Percentiles rank a stretch among this genome's conserved stretches.
These are phyloP conservation scores for Pleurotus giganteus DNA, from an alignment of 768 basidiomycete species.

Conservation along the genomic window DNA sequence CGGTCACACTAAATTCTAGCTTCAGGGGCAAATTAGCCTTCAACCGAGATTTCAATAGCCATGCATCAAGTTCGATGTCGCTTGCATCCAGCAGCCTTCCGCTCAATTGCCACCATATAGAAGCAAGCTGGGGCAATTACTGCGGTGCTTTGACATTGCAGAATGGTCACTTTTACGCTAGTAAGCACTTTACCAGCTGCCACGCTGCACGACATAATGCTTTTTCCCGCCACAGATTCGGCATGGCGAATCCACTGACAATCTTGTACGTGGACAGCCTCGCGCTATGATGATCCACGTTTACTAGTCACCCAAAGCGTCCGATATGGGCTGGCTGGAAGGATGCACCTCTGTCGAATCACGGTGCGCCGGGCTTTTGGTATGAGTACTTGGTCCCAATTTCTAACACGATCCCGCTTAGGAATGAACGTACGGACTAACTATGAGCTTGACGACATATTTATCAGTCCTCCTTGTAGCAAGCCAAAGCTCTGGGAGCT, in stretches of 20 bases:
- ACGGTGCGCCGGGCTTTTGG: constrained; percentile 51
- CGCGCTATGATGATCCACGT: background rate
- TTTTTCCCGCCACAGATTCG: constrained; percentile 45
- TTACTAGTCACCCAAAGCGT: constrained; percentile 16
- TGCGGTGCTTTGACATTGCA: background rate
- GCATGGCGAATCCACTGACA: constrained; percentile 79
- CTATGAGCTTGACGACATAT: background rate
- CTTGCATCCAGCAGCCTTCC: background rate
- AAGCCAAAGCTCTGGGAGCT: constrained; percentile 61
- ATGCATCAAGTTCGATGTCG: background rate
- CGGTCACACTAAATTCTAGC: background rate
- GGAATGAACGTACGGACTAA: constrained; percentile 49
- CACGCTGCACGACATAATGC: background rate
- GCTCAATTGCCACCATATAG: background rate
- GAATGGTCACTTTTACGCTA: constrained; percentile 39
- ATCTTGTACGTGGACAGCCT: constrained; percentile 45
- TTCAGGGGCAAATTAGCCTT: background rate
- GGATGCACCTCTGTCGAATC: constrained; percentile 71
- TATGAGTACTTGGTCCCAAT: too few species aligned
- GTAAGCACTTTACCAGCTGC: constrained; percentile 22
- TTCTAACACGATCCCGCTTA: too few species aligned
- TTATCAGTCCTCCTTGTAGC: constrained; percentile 33
- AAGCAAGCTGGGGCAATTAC: background rate
- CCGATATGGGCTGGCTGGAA: constrained; percentile 73
- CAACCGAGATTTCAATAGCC: too few species aligned